Base-by-base conservation (phyloP, 2,329 filamentous ascomycete species). In the Tothia fuscella region DNA sequence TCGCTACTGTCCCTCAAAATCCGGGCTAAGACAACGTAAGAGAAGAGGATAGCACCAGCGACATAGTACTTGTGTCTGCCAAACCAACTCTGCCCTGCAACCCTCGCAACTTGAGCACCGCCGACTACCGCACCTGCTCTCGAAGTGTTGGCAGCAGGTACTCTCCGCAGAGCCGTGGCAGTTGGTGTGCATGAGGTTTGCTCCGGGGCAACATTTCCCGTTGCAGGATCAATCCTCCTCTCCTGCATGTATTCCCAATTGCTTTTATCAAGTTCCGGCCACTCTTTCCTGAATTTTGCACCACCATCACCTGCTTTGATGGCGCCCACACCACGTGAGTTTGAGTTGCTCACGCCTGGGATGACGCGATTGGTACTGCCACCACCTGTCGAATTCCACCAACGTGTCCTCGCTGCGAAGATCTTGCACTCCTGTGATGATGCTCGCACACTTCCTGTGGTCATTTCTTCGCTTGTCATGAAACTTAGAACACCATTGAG, bases 391-490 rank as follows among this genome's bases (percentile, higher is more conserved):
- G 80, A 84, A 64, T 98, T 98, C 88, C 88, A 96, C 91, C 91
- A 98, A 42, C 84, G 71, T 13, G 85, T 84, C 47, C 83, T 74
- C 19, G 73, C 71, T 0, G 91, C 87, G 38, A 87, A 76, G 53
- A 80, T 74, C 58, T 77, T 81, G 47, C 89, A 76, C 67, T 96
- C 88, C 3, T 74, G 68, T 38, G 84, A 75, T 0, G 76, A 81
- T 14, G 80, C 84, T 5, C 80, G 80, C 22, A 98, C 76, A 22
- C 81, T 88, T 2, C 91, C 91, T 0, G 91, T 96, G 0, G 91
- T 98, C 82, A 96, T 95, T 66, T 98, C 91, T 57, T 98, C 89
- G 50, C 84, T 86, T 2, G 89, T 96, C 91, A 98, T 98, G 64
- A 98, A 98, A 29, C 83, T 93, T 48, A 96, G 69, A 21, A 98